Conservation (phyloP, 108 stramenopile genomes). For the Cyclotella atomus region DNA sequence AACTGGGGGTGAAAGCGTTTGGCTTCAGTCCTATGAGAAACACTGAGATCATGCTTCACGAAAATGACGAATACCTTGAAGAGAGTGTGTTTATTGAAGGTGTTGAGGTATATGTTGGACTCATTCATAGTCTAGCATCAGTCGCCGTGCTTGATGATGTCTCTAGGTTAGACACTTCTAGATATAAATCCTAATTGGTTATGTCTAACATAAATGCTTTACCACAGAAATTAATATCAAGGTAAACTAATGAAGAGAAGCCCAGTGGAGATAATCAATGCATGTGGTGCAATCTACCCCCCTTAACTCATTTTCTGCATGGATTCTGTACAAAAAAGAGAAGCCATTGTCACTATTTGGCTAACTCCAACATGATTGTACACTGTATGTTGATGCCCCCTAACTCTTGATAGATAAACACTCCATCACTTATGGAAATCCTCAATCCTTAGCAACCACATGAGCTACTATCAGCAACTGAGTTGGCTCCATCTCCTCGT, state of each 20-base stretch:
- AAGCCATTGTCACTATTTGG: too few relatives aligned
- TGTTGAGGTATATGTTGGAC: conserved; percentile 83
- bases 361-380: background rate
- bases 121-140: conserved; percentile 69
- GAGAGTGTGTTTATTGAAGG: conserved; percentile 91
- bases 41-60: conserved; percentile 94
- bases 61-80: conserved; percentile 95
- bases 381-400: background rate
- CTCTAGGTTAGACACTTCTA: background rate
- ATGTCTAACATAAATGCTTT: background rate
- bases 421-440: background rate
- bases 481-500: conserved; percentile 32
- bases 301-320: background rate
- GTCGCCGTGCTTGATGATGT: conserved; percentile 18
- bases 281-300: background rate
- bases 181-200: too few relatives aligned
- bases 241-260: conserved; percentile 1
- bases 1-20: conserved; percentile 88
- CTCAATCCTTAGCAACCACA: conserved; percentile 38
- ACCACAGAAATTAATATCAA: conserved; percentile 11
- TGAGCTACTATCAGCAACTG: conserved; percentile 30
- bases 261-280: background rate
- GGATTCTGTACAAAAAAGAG: conserved; percentile 5
- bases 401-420: background rate
- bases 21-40: conserved; percentile 96